Base-by-base conservation (phyloP, 768 basidiomycete genomes). In the Mycena indigotica region DNA sequence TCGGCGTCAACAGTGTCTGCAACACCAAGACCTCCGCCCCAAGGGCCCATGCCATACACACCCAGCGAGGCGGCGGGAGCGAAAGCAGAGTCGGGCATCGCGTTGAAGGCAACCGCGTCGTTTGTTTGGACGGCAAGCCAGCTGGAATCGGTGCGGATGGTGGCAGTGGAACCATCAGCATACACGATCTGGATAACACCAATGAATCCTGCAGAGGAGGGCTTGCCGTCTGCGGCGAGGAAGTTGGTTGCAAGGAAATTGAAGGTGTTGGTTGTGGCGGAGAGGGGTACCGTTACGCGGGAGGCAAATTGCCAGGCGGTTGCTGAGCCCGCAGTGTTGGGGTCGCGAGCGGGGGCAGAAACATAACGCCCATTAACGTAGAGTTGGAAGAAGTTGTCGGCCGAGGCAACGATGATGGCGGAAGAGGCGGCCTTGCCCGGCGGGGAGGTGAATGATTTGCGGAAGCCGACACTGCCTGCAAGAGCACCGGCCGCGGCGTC, bases 391-490 rank as follows among this genome's bases (percentile, higher is more conserved):
- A 16, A 30, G 50, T 62, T 62, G 54, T 62, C 61, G 12, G 44
- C 57, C 2, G 50, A 19, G 24, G 35, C 13, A 26, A 62, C 26
- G 12, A 58, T 26, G 19, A 45, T 49, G n/a, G 57, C 61, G 2
- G 50, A 62, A 2, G 53, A 1, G 1, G 61, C 53, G 21, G 41
- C 32, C 21, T 58, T 58, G 19, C 19, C 53, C 10, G 28, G 1
- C 1, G 56, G 45, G 16, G 56, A 12, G 15, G n/a, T 19, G 1
- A 62, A 8, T 4, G 56, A 55, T 29, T 49, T 58, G 21, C 61
- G 28, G 61, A 63, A 63, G 10, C 61, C 61, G 46, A 59, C 52
- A 4, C 21, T 53, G 23, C 51, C 57, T 15, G 23, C 51, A 12
- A 52, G 50, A n/a, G 61, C 57, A 15, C 28, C 28, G 24, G 6